Conservation (phyloP, 768 basidiomycete genomes). For the Xanthoconium purpureum region DNA sequence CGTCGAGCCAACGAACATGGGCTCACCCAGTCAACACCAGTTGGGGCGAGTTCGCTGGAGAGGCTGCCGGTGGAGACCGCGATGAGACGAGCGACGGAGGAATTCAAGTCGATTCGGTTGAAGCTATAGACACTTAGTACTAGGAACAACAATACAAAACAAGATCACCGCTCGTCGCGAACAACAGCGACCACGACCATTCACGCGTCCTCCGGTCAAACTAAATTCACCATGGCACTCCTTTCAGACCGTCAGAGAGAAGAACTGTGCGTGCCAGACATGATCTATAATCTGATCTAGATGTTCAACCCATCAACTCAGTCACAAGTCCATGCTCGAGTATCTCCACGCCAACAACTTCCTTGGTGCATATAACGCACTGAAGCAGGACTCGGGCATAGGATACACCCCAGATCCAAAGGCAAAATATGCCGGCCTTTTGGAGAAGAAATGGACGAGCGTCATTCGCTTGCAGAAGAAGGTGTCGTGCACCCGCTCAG, state of each 20-base stretch:
- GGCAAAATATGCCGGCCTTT: conserved; percentile 77
- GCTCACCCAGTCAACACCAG: not conserved
- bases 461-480: conserved; percentile 96
- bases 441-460: conserved; percentile 98
- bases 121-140: not conserved
- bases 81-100: conserved; percentile 16
- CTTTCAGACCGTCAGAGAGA: conserved; percentile 47
- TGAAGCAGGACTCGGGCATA: conserved; percentile 51
- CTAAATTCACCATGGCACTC: conserved; percentile 34
- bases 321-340: conserved; percentile 80
- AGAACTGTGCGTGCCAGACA: conserved; percentile 39
- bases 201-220: conserved; percentile 9
- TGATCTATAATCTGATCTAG: not conserved
- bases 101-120: conserved; percentile 25
- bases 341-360: conserved; percentile 70
- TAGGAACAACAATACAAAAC: conserved; percentile 33
- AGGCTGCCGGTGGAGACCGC: conserved; percentile 25
- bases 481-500: conserved; percentile 40
- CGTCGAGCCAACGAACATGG: not conserved
- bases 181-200: conserved; percentile 9
- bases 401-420: conserved; percentile 82
- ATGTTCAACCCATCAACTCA: conserved; percentile 31
- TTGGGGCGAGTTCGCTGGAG: conserved; percentile 29
- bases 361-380: conserved; percentile 56
- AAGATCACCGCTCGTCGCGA: conserved; percentile 18